Conservation (phyloP, 1,139 yeast species). For the Suhomyces coccinellae region DNA sequence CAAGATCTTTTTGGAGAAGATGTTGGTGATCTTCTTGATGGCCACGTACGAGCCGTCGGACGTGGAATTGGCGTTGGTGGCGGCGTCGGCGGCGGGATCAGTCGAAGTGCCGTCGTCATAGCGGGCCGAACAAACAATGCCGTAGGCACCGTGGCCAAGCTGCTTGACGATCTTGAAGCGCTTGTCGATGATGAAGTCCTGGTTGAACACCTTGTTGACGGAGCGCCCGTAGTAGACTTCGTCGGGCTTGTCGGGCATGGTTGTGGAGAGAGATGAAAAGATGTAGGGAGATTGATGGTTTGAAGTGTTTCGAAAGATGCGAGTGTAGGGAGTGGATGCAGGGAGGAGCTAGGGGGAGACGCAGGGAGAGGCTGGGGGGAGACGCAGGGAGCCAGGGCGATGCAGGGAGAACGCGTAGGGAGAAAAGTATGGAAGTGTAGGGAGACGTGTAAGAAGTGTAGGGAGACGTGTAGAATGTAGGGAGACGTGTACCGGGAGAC, state of each 20-base stretch:
- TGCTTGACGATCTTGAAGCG: conserved; percentile 85
- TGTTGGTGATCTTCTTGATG: conserved; percentile 89
- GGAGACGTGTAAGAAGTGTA: too few relatives aligned
- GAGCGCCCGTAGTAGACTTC: conserved; percentile 31
- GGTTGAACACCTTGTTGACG: conserved; percentile 70
- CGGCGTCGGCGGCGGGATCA: conserved; percentile 9
- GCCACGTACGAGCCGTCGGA: conserved; percentile 63
- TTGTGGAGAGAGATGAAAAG: not conserved
- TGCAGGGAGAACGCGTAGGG: too few relatives aligned
- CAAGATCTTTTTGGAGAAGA: conserved; percentile 81
- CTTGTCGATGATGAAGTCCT: conserved; percentile 84
- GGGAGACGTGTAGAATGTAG: too few relatives aligned
- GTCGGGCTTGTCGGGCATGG: conserved; percentile 10
- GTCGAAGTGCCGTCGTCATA: conserved; percentile 63
- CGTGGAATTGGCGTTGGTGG: conserved; percentile 10
- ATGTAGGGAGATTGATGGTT: not conserved
- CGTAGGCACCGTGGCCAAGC: conserved; percentile 96
- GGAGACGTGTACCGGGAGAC: too few relatives aligned
- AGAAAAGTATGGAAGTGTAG: too few relatives aligned
- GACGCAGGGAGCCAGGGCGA: too few relatives aligned
- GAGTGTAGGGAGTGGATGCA: too few relatives aligned
- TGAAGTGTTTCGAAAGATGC: not conserved
- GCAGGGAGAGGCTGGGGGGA: too few relatives aligned
- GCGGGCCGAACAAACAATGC: conserved; percentile 90
- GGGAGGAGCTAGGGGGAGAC: too few relatives aligned